Conservation (phyloP, 2,329 filamentous ascomycete genomes). For the Chrysoporthe cubensis region DNA sequence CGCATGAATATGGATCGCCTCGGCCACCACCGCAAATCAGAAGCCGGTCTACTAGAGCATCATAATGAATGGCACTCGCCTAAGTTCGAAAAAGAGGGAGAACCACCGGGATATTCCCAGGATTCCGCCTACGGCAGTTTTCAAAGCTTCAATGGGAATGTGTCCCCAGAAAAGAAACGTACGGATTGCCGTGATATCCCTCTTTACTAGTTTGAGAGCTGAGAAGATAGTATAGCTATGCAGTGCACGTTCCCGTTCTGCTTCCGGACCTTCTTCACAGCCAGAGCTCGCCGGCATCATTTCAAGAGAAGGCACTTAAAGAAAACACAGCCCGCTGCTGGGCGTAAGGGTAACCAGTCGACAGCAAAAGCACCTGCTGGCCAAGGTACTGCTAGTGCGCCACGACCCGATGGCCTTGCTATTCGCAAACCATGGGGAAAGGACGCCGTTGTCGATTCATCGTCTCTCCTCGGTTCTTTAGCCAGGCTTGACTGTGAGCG, state of each 20-base stretch:
- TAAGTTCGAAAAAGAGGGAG: not conserved
- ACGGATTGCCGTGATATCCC: not conserved
- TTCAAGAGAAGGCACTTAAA: not conserved
- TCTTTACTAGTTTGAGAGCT: no score
- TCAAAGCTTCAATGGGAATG: not conserved
- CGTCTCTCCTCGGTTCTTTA: not conserved
- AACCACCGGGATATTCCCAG: not conserved
- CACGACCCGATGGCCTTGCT: not conserved
- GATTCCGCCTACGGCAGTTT: not conserved
- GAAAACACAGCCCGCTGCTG: not conserved
- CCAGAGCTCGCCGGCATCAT: not conserved
- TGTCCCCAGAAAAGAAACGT: not conserved
- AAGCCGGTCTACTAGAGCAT: not conserved
- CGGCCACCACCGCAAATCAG: not conserved
- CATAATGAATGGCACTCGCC: not conserved
- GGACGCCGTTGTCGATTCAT: not conserved
- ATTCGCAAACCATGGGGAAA: not conserved
- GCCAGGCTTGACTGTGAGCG: not conserved
- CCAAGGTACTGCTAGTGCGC: not conserved
- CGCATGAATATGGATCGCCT: not conserved
- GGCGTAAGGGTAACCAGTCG: not conserved
- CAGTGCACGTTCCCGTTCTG: not conserved
- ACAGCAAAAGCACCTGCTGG: not conserved
- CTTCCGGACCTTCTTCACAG: not conserved
- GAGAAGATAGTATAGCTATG: no score